Conservation (phyloP, 75 land plant species). For the Sequoia sempervirens region DNA sequence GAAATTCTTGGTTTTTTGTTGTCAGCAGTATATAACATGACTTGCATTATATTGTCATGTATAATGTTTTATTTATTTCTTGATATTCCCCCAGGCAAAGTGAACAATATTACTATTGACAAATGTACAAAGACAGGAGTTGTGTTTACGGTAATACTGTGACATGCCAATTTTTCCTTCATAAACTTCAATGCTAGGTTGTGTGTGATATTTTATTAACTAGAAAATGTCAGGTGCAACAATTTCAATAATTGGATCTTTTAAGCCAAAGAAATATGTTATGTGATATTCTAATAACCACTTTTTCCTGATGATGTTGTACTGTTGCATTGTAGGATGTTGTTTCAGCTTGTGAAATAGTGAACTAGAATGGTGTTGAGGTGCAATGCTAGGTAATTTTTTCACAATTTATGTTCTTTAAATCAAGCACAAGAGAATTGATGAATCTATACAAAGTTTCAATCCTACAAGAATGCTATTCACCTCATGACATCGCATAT, state of each 20-base stretch:
- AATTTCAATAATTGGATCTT: neutral
- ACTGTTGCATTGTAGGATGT: conserved; percentile 63
- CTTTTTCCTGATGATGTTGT: conserved; percentile 10
- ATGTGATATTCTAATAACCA: neutral
- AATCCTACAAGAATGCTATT: neutral
- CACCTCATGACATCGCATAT: too few species aligned
- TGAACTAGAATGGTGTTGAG: conserved; percentile 90
- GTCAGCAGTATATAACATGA: neutral
- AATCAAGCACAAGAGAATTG: neutral
- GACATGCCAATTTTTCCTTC: neutral
- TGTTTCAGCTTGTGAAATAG: conserved; percentile 96
- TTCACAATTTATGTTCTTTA: neutral
- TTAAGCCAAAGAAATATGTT: neutral
- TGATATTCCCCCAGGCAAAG: conserved; percentile 64
- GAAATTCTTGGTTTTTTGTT: neutral
- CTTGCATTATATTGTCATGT: neutral
- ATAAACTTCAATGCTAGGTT: neutral
- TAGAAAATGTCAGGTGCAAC: too few species aligned
- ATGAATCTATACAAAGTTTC: neutral
- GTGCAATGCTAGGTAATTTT: conserved; percentile 87
- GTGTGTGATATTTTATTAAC: too few species aligned
- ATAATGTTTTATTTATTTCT: neutral
- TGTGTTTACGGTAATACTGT: conserved; percentile 63
- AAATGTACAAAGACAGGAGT: conserved; percentile 92
- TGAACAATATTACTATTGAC: conserved; percentile 89